Percentiles rank a stretch among this genome's conserved stretches.
Conservation (phyloP, 176 grass and related monocot genomes). For the Lolium rigidum region DNA sequence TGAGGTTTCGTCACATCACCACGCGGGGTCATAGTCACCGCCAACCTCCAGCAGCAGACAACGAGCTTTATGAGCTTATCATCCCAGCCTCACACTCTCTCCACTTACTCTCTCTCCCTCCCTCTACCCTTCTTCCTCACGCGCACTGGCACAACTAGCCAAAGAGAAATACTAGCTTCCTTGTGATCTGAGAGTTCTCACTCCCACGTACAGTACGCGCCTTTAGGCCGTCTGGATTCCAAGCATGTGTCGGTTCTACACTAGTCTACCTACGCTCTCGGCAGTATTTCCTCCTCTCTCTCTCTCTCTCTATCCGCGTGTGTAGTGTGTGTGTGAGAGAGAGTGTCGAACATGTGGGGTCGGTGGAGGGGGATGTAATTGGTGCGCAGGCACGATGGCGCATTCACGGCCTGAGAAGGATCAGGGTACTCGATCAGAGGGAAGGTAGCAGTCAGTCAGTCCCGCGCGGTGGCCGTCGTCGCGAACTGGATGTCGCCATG, state of each 20-base stretch:
- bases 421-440: slow-evolving; percentile 26
- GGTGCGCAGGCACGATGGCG: slow-evolving; percentile 39
- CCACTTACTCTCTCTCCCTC: slow-evolving; percentile 6
- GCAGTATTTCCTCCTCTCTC: not conserved
- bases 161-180: not conserved
- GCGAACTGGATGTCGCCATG: slow-evolving; percentile 55
- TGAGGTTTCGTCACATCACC: slow-evolving; percentile 95
- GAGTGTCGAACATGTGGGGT: slow-evolving; percentile 50
- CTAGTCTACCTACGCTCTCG: not conserved
- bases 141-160: not conserved
- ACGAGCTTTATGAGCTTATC: slow-evolving; percentile 62
- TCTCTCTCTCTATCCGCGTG: not conserved
- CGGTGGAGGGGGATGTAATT: slow-evolving; percentile 7
- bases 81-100: not conserved
- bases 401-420: slow-evolving; percentile 47
- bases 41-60: slow-evolving; percentile 60
- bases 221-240: slow-evolving; percentile 45
- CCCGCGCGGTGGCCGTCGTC: slow-evolving; percentile 49
- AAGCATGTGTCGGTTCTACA: slow-evolving; percentile 54
- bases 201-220: slow-evolving; percentile 37
- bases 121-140: not conserved
- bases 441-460: slow-evolving; percentile 30
- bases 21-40: slow-evolving; percentile 61
- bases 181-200: slow-evolving; percentile 56
- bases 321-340: not conserved